A percentile compares a stretch with the other conserved stretches of the same genome.
Conservation (phyloP, 495 filamentous ascomycete species). For the Gamarada debralockiae region DNA sequence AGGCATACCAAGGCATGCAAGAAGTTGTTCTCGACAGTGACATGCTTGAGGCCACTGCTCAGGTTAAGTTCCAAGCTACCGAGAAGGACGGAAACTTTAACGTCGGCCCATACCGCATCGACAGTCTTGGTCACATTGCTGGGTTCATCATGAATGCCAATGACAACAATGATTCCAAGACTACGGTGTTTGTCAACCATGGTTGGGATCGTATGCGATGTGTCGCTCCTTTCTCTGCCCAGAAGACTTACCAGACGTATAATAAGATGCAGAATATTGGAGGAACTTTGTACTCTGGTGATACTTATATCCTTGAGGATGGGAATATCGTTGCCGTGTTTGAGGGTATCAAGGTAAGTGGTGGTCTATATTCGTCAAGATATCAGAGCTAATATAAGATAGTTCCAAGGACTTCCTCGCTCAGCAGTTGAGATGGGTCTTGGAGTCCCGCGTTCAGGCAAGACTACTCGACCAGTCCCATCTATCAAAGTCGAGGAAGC, state of each 20-base stretch:
- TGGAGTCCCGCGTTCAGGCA: not conserved
- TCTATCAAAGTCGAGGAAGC: not conserved
- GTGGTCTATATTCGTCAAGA: slow-evolving; percentile 55
- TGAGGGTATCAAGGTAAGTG: slow-evolving; percentile 40
- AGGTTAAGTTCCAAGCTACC: slow-evolving; percentile 53
- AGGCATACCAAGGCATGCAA: slow-evolving; percentile 64
- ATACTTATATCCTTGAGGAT: slow-evolving; percentile 61
- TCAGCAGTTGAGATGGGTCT: slow-evolving; percentile 51
- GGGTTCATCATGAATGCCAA: slow-evolving; percentile 82
- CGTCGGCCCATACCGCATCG: slow-evolving; percentile 66
- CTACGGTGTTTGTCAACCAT: slow-evolving; percentile 70
- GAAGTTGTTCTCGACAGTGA: slow-evolving; percentile 63
- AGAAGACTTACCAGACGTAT: slow-evolving; percentile 65
- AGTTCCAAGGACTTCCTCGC: slow-evolving; percentile 62
- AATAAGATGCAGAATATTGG: slow-evolving; percentile 55
- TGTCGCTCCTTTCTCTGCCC: slow-evolving; percentile 52
- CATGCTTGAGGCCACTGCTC: slow-evolving; percentile 63
- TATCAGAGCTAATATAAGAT: slow-evolving; percentile 38
- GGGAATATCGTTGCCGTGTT: slow-evolving; percentile 51
- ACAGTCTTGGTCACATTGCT: slow-evolving; percentile 59
- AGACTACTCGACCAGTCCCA: not conserved
- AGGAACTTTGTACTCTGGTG: slow-evolving; percentile 45
- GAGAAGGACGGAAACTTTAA: slow-evolving; percentile 56
- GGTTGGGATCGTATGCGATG: slow-evolving; percentile 72
- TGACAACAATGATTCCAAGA: slow-evolving; percentile 62